These are phyloP conservation scores for Aspergillus tanneri DNA, from an alignment of 2,329 filamentous ascomycete genomes.

Conservation along the genomic window DNA sequence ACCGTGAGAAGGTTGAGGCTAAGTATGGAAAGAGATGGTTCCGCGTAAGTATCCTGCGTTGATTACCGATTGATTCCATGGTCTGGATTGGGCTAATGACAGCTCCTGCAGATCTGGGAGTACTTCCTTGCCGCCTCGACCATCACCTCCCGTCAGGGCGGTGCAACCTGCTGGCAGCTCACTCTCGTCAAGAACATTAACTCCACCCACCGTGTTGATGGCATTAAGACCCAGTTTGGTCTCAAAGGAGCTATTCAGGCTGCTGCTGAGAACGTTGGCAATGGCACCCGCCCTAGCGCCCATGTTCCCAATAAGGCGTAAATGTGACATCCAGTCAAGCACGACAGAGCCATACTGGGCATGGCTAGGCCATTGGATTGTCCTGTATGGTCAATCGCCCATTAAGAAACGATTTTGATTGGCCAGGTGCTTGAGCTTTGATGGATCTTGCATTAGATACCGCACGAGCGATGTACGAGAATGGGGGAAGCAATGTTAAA, in stretches of 20 bases:
- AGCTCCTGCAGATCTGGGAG: conserved; percentile 70
- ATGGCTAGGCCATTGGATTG: not conserved
- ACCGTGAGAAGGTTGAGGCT: conserved; percentile 84
- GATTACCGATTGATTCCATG: no score
- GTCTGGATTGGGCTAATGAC: no score
- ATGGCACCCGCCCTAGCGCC: conserved; percentile 38
- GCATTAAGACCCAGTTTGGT: conserved; percentile 66
- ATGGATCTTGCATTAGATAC: no score
- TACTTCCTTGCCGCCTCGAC: conserved; percentile 84
- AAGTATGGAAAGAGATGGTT: conserved; percentile 97
- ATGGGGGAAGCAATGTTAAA: no score
- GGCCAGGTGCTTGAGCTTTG: no score
- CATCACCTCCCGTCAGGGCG: conserved; percentile 79
- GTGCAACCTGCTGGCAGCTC: conserved; percentile 84
- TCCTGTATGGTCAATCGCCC: not conserved
- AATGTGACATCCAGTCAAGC: conserved; percentile 1
- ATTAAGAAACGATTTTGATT: no score
- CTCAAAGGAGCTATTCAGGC: conserved; percentile 64
- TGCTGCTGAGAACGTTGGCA: conserved; percentile 36
- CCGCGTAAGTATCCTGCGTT: conserved; percentile 62
- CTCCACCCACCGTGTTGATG: conserved; percentile 76
- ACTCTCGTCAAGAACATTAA: conserved; percentile 88
- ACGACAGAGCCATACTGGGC: not conserved
- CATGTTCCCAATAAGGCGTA: conserved; percentile 34
- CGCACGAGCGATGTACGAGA: no score